Base-by-base conservation (phyloP, 2,329 filamentous ascomycete species). In the Scytalidium lignicola region DNA sequence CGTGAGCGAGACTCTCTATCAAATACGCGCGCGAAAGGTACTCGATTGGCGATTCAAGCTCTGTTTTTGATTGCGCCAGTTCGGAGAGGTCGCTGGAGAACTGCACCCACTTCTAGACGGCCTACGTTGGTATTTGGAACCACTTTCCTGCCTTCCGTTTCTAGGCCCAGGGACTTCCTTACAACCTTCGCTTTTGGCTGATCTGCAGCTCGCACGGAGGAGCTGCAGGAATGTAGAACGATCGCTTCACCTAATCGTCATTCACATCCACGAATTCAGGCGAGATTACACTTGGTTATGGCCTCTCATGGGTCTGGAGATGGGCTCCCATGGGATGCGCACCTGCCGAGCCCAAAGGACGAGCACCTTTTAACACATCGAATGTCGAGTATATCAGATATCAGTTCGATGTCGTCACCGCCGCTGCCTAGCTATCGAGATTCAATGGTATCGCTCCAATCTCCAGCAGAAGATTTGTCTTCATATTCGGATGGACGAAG, bases 401-500 rank as follows among this genome's bases (percentile, higher is more conserved):
- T 53, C 12, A 54, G 49, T 42, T 55, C 55, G 32, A 26, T 44
- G 13, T 41, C 44, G 21, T 51, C 46, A n/a, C 45, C 32, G 26
- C 21, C 21, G n/a, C 13, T 41, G 3, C 13, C 32, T 13, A 19
- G 12, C 13, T 48, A 48, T 55, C 45, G 51, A 41, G 52, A 50
- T 41, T 58, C 56, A 4, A 43, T 53, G 18, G 55, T 56, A 10
- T 61, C 59, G 10, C 39, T 55, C 15, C 51, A 55, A 21, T 53
- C 55, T 7, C 53, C 43, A 3, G 42, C 39, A 18, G 50, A 47
- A 41, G 41, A 47, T 3, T 22, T 20, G 22, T 40, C 43, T 12
- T 47, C 51, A 32, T 44, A 49, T 15, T 53, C 48, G 44, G 54
- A 49, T 20, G 58, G 62, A 26, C n/a, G n/a, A n/a, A n/a, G n/a